Evolutionary conservation across 2,329 filamentous ascomycete genomes (phyloP).

Genomic region (Hymenoscyphus repandus): DNA sequence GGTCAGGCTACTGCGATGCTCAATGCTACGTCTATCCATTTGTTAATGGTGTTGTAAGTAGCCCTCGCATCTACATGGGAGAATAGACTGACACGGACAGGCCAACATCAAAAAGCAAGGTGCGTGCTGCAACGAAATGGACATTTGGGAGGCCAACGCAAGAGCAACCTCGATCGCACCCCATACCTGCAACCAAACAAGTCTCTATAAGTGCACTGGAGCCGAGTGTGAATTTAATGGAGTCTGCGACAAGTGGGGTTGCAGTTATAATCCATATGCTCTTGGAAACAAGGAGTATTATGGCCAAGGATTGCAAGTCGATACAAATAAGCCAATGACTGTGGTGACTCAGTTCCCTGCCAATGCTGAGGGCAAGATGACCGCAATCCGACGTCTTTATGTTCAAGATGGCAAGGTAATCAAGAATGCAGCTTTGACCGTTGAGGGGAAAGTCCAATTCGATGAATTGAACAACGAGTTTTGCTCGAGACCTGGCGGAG

Average conservation of each 20-base stretch:
- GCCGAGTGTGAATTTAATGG: constrained; percentile 37
- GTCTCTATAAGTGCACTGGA: constrained; percentile 38
- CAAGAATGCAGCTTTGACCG: constrained; percentile 41
- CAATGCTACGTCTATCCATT: constrained; percentile 46
- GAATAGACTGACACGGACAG: constrained; percentile 20
- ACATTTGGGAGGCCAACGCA: constrained; percentile 59
- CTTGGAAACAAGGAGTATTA: constrained; percentile 51
- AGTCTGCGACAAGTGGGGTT: constrained; percentile 55
- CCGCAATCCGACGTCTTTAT: constrained; percentile 49
- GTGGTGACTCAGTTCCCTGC: constrained; percentile 57
- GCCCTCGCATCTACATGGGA: background rate
- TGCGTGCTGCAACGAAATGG: constrained; percentile 61
- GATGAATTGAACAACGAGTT: constrained; percentile 50
- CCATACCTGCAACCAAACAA: constrained; percentile 45
- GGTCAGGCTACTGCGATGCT: constrained; percentile 59
- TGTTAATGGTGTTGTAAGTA: constrained; percentile 42
- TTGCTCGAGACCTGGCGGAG: constrained; percentile 48
- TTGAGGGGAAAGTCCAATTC: constrained; percentile 38
- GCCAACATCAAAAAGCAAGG: constrained; percentile 47
- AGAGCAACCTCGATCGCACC: constrained; percentile 53
- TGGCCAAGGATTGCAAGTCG: constrained; percentile 45
- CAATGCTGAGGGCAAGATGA: constrained; percentile 42
- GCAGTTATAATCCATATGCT: constrained; percentile 55
- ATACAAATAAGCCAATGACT: constrained; percentile 47
- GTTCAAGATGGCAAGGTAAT: constrained; percentile 49